Evolutionary conservation across 306 rosid genomes (phyloP).

Genomic region (Prunus persica): DNA sequence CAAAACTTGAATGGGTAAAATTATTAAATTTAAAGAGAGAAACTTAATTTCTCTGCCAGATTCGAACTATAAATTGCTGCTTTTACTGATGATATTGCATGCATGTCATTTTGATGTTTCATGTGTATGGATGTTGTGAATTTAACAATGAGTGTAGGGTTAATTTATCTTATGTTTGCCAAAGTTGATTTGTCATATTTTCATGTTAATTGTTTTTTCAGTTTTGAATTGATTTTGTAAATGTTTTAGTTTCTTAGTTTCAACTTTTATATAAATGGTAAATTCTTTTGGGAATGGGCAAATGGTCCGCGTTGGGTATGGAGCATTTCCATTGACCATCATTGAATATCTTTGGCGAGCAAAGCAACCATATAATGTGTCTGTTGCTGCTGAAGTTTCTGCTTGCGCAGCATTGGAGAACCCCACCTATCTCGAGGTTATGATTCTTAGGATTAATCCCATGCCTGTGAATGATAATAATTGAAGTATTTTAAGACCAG

Average conservation of each 20-base stretch:
- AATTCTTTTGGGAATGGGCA: constrained; percentile 7
- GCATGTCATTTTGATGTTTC: too few relatives aligned
- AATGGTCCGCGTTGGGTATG: constrained; percentile 82
- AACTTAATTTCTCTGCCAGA: too few relatives aligned
- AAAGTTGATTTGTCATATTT: background rate
- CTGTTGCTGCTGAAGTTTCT: constrained; percentile 91
- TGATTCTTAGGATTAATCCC: background rate
- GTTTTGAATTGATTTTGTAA: background rate
- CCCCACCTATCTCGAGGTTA: constrained; percentile 81
- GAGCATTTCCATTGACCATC: constrained; percentile 85
- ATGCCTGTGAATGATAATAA: background rate
- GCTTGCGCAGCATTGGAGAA: constrained; percentile 91
- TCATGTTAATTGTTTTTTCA: background rate
- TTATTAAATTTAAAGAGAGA: too few relatives aligned
- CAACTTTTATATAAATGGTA: constrained; percentile 12
- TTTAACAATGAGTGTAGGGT: too few relatives aligned
- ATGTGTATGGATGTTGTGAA: too few relatives aligned
- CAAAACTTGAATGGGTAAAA: too few relatives aligned
- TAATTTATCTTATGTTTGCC: background rate
- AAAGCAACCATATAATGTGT: constrained; percentile 94
- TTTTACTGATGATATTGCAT: too few relatives aligned
- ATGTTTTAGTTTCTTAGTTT: background rate
- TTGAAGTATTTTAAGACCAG: background rate
- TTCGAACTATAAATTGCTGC: too few relatives aligned
- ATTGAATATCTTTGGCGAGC: constrained; percentile 94